Conservation (phyloP, 805 yeast species). For the Monosporozyma yasuniensis region DNA sequence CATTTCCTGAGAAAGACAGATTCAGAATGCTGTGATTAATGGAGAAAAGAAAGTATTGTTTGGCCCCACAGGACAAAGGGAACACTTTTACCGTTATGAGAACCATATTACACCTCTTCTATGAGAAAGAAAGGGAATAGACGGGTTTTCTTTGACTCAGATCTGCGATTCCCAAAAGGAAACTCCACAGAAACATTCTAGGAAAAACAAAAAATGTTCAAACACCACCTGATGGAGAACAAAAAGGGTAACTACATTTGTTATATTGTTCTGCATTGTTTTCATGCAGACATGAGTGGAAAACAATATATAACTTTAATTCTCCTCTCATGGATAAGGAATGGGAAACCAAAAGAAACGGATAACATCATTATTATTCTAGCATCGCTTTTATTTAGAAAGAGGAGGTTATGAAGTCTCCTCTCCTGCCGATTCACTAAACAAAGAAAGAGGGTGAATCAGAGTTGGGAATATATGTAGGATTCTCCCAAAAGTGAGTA, state of each 20-base stretch:
- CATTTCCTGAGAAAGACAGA: neutral
- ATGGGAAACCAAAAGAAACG: too few species aligned
- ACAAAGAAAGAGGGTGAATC: too few species aligned
- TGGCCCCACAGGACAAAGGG: neutral
- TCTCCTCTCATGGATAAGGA: too few species aligned
- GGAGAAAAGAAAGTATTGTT: neutral
- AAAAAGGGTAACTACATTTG: neutral
- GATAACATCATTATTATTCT: too few species aligned
- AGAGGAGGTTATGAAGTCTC: too few species aligned
- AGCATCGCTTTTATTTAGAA: too few species aligned
- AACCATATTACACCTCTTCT: neutral
- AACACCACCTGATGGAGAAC: neutral
- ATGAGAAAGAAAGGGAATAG: neutral
- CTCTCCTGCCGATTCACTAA: too few species aligned
- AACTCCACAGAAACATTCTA: neutral
- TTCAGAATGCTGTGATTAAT: neutral
- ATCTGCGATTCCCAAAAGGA: neutral
- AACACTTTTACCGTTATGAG: neutral
- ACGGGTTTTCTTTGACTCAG: conserved; percentile 1
- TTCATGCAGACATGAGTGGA: neutral
- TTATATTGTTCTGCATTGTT: too few species aligned
- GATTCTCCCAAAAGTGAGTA: too few species aligned
- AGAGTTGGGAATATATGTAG: too few species aligned
- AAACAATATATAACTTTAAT: neutral
- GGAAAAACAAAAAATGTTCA: neutral